Conservation (phyloP, 1,139 yeast species). For the Trichomonascaceae sp. region DNA sequence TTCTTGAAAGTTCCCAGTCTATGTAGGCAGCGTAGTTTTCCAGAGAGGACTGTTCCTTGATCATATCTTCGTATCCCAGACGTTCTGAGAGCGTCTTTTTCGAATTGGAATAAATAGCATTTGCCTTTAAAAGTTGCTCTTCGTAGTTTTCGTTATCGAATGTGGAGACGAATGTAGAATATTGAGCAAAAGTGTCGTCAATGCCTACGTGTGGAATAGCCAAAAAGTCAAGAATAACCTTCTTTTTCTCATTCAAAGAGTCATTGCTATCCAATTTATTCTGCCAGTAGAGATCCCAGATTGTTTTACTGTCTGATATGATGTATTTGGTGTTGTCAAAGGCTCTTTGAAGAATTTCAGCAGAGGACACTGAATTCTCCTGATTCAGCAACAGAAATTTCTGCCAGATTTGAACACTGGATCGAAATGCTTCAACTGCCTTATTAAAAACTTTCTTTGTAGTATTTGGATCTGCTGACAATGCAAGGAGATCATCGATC, state of each 20-base stretch:
- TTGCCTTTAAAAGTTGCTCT: constrained; percentile 37
- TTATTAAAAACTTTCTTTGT: constrained; percentile 11
- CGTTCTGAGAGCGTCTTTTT: constrained; percentile 22
- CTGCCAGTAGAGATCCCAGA: constrained; percentile 32
- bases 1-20: constrained; percentile 21
- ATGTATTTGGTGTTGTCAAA: constrained; percentile 34
- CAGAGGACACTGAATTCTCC: not conserved
- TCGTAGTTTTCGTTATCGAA: constrained; percentile 34
- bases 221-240: constrained; percentile 33
- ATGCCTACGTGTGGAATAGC: constrained; percentile 40
- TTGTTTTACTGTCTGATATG: constrained; percentile 32
- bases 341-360: not conserved
- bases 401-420: constrained; percentile 17
- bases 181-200: constrained; percentile 39
- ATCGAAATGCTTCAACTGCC: constrained; percentile 8
- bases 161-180: constrained; percentile 41
- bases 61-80: constrained; percentile 21
- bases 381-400: constrained; percentile 13
- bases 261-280: constrained; percentile 1
- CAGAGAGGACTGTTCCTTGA: constrained; percentile 15
- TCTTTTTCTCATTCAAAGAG: constrained; percentile 10
- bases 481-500: constrained; percentile 23
- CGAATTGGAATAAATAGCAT: constrained; percentile 34
- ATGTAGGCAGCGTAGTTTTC: constrained; percentile 31
- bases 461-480: constrained; percentile 15